A percentile compares a stretch with the other conserved stretches of the same genome.
Conservation (phyloP, 2,329 filamentous ascomycete species). For the Stagonosporopsis cucurbitacearum region DNA sequence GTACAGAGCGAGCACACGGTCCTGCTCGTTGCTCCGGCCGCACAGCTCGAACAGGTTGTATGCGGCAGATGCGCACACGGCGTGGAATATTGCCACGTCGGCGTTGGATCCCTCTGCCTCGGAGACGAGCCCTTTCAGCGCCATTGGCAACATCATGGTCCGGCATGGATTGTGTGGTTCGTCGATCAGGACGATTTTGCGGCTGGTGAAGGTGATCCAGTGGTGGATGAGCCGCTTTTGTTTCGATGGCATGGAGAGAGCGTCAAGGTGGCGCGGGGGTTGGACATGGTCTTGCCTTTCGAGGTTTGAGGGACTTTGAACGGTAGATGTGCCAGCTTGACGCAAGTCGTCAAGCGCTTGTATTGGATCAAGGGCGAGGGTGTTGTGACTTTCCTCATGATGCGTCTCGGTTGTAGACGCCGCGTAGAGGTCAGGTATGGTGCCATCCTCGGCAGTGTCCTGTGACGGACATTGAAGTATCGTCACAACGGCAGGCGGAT, state of each 20-base stretch:
- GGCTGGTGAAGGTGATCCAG: constrained; percentile 21
- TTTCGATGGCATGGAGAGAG: constrained; percentile 8
- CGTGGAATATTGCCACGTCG: constrained; percentile 21
- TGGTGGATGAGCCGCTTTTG: constrained; percentile 21
- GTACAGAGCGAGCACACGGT: constrained; percentile 14
- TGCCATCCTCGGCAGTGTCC: not conserved
- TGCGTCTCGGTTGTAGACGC: not conserved
- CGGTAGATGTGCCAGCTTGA: not conserved
- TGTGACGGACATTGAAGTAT: not conserved
- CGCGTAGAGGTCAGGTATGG: not conserved
- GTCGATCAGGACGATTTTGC: constrained; percentile 19
- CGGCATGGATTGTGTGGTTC: constrained; percentile 21
- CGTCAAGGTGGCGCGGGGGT: constrained; percentile 14
- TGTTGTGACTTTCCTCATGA: not conserved
- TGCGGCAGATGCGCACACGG: constrained; percentile 19
- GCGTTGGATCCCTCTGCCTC: constrained; percentile 11
- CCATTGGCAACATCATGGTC: constrained; percentile 24
- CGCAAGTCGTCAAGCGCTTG: not conserved
- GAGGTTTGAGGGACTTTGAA: not conserved
- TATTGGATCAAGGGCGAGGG: not conserved
- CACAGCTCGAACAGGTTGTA: constrained; percentile 19
- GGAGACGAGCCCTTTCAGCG: constrained; percentile 16
- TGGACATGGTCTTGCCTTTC: not conserved
- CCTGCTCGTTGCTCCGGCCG: constrained; percentile 13
- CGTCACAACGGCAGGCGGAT: not conserved